Evolutionary conservation across 2,329 filamentous ascomycete species (phyloP), one percentile per base, ranked within the genome.

Genomic region (Colletotrichum destructivum): DNA sequence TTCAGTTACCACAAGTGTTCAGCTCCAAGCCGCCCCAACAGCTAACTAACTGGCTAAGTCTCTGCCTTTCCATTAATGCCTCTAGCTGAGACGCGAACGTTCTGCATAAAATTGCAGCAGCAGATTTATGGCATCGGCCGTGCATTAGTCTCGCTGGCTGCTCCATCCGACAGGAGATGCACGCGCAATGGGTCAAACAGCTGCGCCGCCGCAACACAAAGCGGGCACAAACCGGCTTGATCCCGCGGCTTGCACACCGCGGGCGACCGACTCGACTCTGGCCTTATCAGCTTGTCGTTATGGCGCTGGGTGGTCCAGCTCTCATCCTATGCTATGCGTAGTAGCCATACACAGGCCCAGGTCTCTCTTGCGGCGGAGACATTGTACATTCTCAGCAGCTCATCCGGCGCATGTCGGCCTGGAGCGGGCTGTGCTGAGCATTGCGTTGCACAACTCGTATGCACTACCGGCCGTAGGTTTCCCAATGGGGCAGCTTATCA

Each of bases 371-470:
- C 61, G 59, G 64, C 47, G 61, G 64, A 49, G 57, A 52, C 54
- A 51, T 18, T 42, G 54, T 59, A 59, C 69, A n/a, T 54, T 61
- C 55, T 56, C 60, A 72, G 69, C 60, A 72, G 46, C 68, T 60
- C 59, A 60, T 63, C 69, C 65, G 65, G 54, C 60, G 65, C 46
- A 59, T 57, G 49, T 65, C 64, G 65, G 47, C 56, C 57, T 72
- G 44, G 64, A 54, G 46, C 65, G 62, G 69, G 69, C 71, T 66
- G 40, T 73, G 71, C 60, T 61, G 26, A 59, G 67, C 64, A 72
- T 60, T 68, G 63, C 56, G 57, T 69, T 71, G 73, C 71, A 74
- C 73, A 74, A 74, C 61, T 64, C 31, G 54, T 55, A 60, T 73
- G 67, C 57, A 61, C 61, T 46, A 65, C 35, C 67, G 51, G 64